phyloP scores from a whole-genome alignment of 108 stramenopile species.

The Cyclotella cryptica region DNA sequence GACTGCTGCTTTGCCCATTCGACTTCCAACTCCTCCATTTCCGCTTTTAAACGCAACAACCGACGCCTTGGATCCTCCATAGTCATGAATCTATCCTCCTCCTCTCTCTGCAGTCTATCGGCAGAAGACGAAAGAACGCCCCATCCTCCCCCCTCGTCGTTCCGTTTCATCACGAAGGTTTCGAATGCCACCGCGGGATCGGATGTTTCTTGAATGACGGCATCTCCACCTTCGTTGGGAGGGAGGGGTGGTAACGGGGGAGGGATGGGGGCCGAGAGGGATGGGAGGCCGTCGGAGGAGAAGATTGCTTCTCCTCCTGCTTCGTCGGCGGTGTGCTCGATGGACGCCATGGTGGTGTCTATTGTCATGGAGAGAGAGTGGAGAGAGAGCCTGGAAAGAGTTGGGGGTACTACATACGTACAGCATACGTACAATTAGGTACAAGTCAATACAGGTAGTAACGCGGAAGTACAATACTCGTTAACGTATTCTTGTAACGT shows the following conservation, averaged over 20 bases:
- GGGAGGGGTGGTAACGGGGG: constrained; percentile 35
- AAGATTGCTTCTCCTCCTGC: constrained; percentile 86
- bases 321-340: constrained; percentile 61
- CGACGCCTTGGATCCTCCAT: constrained; percentile 40
- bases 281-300: constrained; percentile 75
- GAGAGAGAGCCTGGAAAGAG: no score
- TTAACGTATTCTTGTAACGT: no score
- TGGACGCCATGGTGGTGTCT: constrained; percentile 12
- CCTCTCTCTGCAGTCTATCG: not conserved
- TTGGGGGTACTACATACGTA: no score
- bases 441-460: no score
- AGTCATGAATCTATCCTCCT: not conserved
- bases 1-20: constrained; percentile 13
- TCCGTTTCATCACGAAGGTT: constrained; percentile 18
- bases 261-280: constrained; percentile 56
- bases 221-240: constrained; percentile 28
- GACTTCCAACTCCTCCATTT: constrained; percentile 45
- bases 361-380: no score
- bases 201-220: constrained; percentile 35
- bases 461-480: no score
- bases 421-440: no score
- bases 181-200: constrained; percentile 33
- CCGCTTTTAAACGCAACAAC: constrained; percentile 33
- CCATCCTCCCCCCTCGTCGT: constrained; percentile 16
- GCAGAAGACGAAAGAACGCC: constrained; percentile 18